Percentiles rank a stretch among this genome's conserved stretches.
Evolutionary conservation across 768 basidiomycete species (phyloP).

Genomic region (Omphalotus guepiniiformis): DNA sequence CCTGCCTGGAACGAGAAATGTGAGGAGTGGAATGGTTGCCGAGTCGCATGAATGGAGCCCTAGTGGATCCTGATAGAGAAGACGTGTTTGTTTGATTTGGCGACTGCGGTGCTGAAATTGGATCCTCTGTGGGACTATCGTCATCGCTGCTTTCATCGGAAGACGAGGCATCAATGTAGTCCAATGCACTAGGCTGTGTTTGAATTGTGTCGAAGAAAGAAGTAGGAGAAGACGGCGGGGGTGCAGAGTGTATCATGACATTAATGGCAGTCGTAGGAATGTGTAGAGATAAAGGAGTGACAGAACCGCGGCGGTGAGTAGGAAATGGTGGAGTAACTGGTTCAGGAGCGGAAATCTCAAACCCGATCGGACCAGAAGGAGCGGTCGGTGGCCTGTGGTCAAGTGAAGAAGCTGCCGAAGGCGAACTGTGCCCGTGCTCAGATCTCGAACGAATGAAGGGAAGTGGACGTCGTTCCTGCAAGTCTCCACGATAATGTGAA

Average conservation of each 20-base stretch:
- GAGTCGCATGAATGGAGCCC: slow-evolving; percentile 52
- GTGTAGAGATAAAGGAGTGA: slow-evolving; percentile 38
- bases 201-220: slow-evolving; percentile 77
- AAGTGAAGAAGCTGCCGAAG: background rate
- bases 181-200: slow-evolving; percentile 65
- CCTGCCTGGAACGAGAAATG: slow-evolving; percentile 25
- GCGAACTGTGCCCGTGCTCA: background rate
- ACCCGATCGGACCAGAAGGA: slow-evolving; percentile 1
- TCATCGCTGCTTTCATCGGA: slow-evolving; percentile 29
- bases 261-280: slow-evolving; percentile 42
- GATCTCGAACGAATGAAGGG: slow-evolving; percentile 5
- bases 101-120: slow-evolving; percentile 13
- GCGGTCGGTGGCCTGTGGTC: slow-evolving; percentile 1
- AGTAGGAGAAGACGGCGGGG: slow-evolving; percentile 59
- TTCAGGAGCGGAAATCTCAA: slow-evolving; percentile 33
- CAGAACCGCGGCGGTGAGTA: no score
- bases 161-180: slow-evolving; percentile 64
- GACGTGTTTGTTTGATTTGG: background rate
- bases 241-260: slow-evolving; percentile 53
- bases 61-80: slow-evolving; percentile 13
- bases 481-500: slow-evolving; percentile 24
- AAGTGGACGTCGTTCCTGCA: background rate
- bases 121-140: slow-evolving; percentile 9
- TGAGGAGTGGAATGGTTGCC: slow-evolving; percentile 72
- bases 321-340: slow-evolving; percentile 42